Evolutionary conservation across 257 asterid genomes (phyloP), one percentile per base, ranked within the genome.

Genomic region (Cinchona pubescens): DNA sequence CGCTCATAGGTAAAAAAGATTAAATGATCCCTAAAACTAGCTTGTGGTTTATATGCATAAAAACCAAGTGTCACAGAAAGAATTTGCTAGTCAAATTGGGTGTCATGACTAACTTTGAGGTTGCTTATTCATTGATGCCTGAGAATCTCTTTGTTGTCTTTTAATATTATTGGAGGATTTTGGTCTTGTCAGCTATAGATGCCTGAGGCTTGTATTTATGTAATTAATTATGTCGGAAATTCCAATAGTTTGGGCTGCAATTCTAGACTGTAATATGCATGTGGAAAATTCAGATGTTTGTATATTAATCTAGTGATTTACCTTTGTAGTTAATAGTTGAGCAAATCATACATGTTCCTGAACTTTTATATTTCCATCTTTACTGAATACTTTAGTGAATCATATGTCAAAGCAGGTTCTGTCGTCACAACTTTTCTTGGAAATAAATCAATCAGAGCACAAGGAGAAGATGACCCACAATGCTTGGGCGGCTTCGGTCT

Each of bases 371-470:
- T 64, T 8, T 37, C 68, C 68, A 18, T 1, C 16, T 43, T 29
- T 30, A 30, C 42, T 55, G 48, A 27, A 15, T 21, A 62, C 15
- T 71, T 74, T 32, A 42, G 78, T 71, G 62, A 29, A 27, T 43
- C 18, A 34, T 60, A 37, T 40, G 38, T 63, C 29, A 49, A 38
- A 75, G 51, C 74, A 92, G 97, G 97, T 71, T 83, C 87, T 78
- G 94, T 88, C 63, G 9, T 86, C 49, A 76, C 92, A 72, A 89
- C 96, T 73, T 83, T 82, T 74, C 66, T 81, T 45, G 89, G 94
- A 68, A 86, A 92, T 62, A 81, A 82, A 79, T 83, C 91, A 69
- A 59, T 67, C 69, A 81, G 79, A 78, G 75, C 79, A 79, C 76
- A 78, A 46, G 80, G 62, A 63, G 81, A 80, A 78, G 78, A 81